Conservation (phyloP, 345 rosid genomes). For the Hibiscus mutabilis region DNA sequence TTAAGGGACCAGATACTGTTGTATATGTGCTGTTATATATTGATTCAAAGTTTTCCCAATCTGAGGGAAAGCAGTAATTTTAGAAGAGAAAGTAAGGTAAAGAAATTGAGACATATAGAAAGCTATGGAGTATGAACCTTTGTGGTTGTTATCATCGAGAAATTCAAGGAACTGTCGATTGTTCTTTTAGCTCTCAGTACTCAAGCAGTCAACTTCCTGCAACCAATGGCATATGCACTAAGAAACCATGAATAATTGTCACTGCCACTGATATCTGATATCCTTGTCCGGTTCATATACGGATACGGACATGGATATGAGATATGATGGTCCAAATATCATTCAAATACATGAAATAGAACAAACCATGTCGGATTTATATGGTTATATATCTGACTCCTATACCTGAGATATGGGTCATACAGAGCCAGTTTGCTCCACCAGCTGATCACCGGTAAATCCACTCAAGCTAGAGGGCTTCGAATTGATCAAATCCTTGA, state of each 20-base stretch:
- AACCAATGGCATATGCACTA: neutral
- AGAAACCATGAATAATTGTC: neutral
- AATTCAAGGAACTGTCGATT: neutral
- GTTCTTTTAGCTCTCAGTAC: neutral
- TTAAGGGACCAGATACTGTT: neutral
- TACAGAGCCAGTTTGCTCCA: constrained; percentile 24
- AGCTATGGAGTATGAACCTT: neutral
- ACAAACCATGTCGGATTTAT: neutral
- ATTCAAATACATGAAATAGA: neutral
- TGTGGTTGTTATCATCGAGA: neutral
- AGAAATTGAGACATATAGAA: neutral
- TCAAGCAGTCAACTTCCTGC: neutral
- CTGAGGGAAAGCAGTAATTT: neutral
- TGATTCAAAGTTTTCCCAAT: neutral
- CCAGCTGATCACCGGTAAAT: constrained; percentile 17
- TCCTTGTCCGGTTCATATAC: neutral
- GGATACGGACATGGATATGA: neutral
- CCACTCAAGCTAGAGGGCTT: constrained; percentile 29
- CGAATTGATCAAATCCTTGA: constrained; percentile 24
- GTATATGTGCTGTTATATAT: neutral
- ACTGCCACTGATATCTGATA: neutral
- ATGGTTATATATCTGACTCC: neutral
- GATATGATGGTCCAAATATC: neutral
- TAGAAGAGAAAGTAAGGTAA: neutral
- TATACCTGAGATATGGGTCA: constrained; percentile 7